Percentiles rank a stretch among this genome's conserved stretches.
Conservation (phyloP, 306 rosid genomes). For the Cucurbita pepo region DNA sequence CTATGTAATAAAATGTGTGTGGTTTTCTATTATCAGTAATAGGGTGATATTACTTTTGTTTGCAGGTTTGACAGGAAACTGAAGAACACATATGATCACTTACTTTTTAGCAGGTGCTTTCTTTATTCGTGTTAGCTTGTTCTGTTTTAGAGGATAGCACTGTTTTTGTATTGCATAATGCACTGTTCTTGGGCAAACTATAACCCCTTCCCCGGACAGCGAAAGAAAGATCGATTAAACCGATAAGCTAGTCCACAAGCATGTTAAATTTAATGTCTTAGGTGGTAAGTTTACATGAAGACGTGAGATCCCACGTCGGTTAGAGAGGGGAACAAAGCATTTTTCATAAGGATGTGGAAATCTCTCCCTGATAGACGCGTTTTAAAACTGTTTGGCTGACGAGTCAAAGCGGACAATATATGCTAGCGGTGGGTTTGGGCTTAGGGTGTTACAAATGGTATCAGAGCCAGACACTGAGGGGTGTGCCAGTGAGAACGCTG, state of each 20-base stretch:
- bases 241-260: background rate
- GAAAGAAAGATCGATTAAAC: background rate
- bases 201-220: background rate
- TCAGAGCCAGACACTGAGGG: too few relatives aligned
- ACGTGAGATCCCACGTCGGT: background rate
- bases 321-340: too few relatives aligned
- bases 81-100: constrained; percentile 89
- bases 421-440: too few relatives aligned
- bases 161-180: background rate
- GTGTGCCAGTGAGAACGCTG: too few relatives aligned
- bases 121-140: constrained; percentile 7
- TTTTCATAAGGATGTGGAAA: too few relatives aligned
- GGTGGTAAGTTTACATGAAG: background rate
- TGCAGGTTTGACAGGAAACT: constrained; percentile 94
- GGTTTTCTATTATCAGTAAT: background rate
- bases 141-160: background rate
- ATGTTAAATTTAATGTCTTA: background rate
- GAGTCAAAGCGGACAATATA: too few relatives aligned
- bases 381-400: too few relatives aligned
- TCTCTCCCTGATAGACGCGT: too few relatives aligned
- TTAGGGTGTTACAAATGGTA: too few relatives aligned
- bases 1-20: background rate
- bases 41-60: background rate
- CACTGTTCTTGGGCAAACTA: background rate
- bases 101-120: constrained; percentile 88